phyloP scores from a whole-genome alignment of 495 filamentous ascomycete genomes.

The Pseudevernia furfuracea region DNA sequence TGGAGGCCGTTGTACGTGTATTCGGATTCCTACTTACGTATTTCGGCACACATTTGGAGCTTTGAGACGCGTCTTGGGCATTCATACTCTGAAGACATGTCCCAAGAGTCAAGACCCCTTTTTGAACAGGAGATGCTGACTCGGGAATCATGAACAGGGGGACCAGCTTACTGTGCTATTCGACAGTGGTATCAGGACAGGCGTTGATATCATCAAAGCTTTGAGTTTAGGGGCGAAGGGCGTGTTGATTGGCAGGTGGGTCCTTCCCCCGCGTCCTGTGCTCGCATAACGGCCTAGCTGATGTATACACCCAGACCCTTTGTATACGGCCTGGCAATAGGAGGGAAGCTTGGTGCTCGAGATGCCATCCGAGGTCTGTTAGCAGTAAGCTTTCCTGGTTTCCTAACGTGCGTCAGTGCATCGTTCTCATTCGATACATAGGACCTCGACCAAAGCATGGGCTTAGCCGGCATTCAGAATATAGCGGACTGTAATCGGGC shows the following conservation, averaged over 20 bases:
- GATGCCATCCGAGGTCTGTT: conserved; percentile 28
- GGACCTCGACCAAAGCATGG: conserved; percentile 56
- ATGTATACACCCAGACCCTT: conserved; percentile 21
- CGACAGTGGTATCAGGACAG: conserved; percentile 44
- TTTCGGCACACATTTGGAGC: too few species aligned
- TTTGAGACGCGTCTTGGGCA: too few species aligned
- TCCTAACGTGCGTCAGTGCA: background rate
- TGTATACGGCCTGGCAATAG: conserved; percentile 30
- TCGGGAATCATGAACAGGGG: conserved; percentile 17
- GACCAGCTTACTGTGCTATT: conserved; percentile 39
- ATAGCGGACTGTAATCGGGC: conserved; percentile 45
- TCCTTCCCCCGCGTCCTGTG: conserved; percentile 6
- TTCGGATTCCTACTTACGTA: background rate
- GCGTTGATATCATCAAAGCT: conserved; percentile 44
- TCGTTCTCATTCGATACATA: background rate
- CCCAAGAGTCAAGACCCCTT: too few species aligned
- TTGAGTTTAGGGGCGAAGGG: conserved; percentile 47
- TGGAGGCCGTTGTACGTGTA: conserved; percentile 34
- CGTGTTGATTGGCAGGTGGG: conserved; percentile 41
- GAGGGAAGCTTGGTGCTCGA: conserved; percentile 27
- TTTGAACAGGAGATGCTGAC: background rate
- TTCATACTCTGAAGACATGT: background rate
- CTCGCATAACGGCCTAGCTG: background rate
- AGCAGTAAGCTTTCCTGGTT: conserved; percentile 24
- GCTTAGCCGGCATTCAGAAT: conserved; percentile 46